Percentiles rank a stretch among this genome's conserved stretches.
phyloP scores from a whole-genome alignment of 2,329 filamentous ascomycete genomes.

The Aspergillus viridinutans region DNA sequence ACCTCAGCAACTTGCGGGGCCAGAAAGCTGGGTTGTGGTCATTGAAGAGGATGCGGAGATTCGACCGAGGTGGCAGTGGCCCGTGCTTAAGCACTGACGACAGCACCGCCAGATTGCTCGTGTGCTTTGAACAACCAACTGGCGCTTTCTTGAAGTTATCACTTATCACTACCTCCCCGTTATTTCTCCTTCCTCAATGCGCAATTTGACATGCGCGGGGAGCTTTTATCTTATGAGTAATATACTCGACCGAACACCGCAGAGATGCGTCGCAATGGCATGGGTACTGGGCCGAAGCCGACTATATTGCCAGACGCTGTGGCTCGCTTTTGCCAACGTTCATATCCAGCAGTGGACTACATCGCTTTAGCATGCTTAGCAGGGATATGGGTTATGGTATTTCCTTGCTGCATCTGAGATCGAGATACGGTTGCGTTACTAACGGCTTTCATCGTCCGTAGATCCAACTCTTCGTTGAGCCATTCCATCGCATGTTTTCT shows the following conservation, averaged over 20 bases:
- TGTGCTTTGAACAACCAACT: neutral
- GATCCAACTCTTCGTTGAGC: constrained; percentile 67
- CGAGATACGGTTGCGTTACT: neutral
- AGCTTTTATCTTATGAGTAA: constrained; percentile 5
- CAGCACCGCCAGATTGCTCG: neutral
- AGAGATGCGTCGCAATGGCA: constrained; percentile 27
- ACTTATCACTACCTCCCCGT: neutral
- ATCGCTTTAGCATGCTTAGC: constrained; percentile 70
- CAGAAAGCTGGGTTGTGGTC: neutral
- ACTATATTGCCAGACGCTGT: constrained; percentile 44
- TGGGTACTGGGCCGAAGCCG: constrained; percentile 22
- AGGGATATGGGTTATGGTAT: constrained; percentile 50
- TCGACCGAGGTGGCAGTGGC: constrained; percentile 12
- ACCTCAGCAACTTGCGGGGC: neutral
- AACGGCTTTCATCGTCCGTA: constrained; percentile 26
- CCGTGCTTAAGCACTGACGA: constrained; percentile 11
- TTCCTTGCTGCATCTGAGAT: constrained; percentile 5
- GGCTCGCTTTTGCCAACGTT: constrained; percentile 59
- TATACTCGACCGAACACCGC: constrained; percentile 1
- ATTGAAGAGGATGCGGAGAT: constrained; percentile 11
- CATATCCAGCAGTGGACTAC: constrained; percentile 85
- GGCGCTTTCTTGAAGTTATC: neutral
- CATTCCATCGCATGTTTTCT: constrained; percentile 93
- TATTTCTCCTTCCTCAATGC: neutral
- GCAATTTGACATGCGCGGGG: neutral